These are phyloP conservation scores for Debaryomyces singareniensis DNA, from an alignment of 1,139 yeast species.

Conservation along the genomic window DNA sequence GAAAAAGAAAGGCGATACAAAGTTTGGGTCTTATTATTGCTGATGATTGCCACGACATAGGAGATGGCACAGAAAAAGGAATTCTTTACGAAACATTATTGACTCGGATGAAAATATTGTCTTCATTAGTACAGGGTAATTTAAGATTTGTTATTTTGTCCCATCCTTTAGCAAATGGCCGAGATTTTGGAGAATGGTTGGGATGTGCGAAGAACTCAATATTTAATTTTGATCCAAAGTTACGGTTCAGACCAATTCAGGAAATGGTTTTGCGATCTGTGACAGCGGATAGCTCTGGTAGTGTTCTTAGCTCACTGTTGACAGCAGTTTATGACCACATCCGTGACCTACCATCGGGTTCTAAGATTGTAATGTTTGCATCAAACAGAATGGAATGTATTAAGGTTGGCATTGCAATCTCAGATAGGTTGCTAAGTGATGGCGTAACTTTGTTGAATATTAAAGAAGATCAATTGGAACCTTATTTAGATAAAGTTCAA, in stretches of 20 bases:
- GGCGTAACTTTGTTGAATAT: constrained; percentile 16
- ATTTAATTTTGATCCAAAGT: constrained; percentile 65
- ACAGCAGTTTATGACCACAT: constrained; percentile 25
- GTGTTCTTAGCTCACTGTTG: constrained; percentile 46
- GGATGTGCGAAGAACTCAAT: constrained; percentile 56
- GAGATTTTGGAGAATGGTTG: constrained; percentile 82
- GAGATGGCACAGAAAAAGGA: constrained; percentile 46
- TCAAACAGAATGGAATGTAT: constrained; percentile 51
- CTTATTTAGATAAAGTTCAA: constrained; percentile 34
- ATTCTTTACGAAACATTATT: constrained; percentile 62
- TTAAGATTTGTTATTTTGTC: constrained; percentile 64
- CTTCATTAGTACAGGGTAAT: constrained; percentile 49
- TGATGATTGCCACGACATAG: constrained; percentile 72
- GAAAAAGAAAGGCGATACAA: constrained; percentile 63
- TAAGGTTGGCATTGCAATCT: constrained; percentile 43
- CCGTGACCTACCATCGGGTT: constrained; percentile 10
- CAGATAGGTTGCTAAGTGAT: constrained; percentile 27
- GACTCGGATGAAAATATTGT: constrained; percentile 65
- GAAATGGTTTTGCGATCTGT: constrained; percentile 53
- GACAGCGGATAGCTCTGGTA: constrained; percentile 40
- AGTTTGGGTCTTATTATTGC: constrained; percentile 61
- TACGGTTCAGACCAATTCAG: constrained; percentile 49
- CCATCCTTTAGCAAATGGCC: constrained; percentile 64
- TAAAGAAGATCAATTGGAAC: constrained; percentile 28
- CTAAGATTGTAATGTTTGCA: constrained; percentile 46